phyloP scores from a whole-genome alignment of 2,329 filamentous ascomycete genomes.

The Exophiala mesophila region DNA sequence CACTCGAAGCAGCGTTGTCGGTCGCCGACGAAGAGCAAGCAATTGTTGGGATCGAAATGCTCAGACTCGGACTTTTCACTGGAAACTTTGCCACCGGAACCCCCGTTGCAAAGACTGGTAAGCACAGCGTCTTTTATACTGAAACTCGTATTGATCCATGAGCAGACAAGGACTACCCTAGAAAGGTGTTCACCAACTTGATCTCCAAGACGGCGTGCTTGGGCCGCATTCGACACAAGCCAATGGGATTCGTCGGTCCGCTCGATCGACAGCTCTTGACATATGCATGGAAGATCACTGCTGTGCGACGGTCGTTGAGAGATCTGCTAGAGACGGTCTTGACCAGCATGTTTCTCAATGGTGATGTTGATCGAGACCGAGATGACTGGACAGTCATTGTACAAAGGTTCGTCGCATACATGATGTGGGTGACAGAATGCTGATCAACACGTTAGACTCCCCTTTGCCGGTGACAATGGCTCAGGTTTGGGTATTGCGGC shows the following conservation, averaged over 20 bases:
- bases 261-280: slow-evolving; percentile 83
- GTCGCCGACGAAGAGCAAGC: slow-evolving; percentile 68
- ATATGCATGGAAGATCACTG: slow-evolving; percentile 77
- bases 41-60: slow-evolving; percentile 78
- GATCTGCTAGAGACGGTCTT: slow-evolving; percentile 81
- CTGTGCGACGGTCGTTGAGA: slow-evolving; percentile 72
- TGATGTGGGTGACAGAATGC: slow-evolving; percentile 1
- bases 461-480: slow-evolving; percentile 43
- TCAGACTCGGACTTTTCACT: slow-evolving; percentile 73
- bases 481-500: slow-evolving; percentile 46
- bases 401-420: slow-evolving; percentile 56
- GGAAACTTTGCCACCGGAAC: slow-evolving; percentile 54
- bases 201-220: slow-evolving; percentile 83
- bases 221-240: slow-evolving; percentile 73
- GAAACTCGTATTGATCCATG: slow-evolving; percentile 30
- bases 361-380: slow-evolving; percentile 67
- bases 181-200: slow-evolving; percentile 61
- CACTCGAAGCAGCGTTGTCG: slow-evolving; percentile 65
- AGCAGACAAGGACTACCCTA: slow-evolving; percentile 60
- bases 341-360: slow-evolving; percentile 73
- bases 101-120: slow-evolving; percentile 16
- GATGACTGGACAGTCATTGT: slow-evolving; percentile 65
- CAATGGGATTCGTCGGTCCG: slow-evolving; percentile 89
- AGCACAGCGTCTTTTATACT: neutral
- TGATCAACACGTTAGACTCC: slow-evolving; percentile 31